Conservation (phyloP, 2,329 filamentous ascomycete genomes). For the Rhynchosporium agropyri region DNA sequence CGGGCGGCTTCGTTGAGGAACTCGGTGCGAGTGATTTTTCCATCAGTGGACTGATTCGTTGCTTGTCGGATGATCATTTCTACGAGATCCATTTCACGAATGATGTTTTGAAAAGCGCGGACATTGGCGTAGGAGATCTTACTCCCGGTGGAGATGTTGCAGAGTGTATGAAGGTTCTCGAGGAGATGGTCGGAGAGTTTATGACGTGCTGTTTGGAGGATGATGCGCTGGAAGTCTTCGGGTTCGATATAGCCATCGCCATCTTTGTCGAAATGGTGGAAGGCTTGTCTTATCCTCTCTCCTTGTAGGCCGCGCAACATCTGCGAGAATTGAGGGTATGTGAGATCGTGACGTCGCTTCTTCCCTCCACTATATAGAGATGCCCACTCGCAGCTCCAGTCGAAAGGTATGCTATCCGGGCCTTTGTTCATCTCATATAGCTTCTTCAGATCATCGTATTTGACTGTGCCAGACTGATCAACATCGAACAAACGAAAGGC, state of each 20-base stretch:
- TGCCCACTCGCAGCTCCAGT: constrained; percentile 97
- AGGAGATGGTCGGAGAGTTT: constrained; percentile 97
- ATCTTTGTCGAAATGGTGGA: constrained; percentile 87
- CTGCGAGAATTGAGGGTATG: constrained; percentile 95
- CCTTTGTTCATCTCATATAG: constrained; percentile 89
- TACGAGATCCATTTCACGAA: constrained; percentile 96
- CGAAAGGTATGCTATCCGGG: constrained; percentile 83
- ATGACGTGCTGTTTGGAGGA: constrained; percentile 87
- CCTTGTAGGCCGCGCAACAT: constrained; percentile 96
- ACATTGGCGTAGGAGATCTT: constrained; percentile 99
- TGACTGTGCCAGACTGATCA: constrained; percentile 79
- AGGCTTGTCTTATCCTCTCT: constrained; percentile 93
- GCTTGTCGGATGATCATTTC: constrained; percentile 91
- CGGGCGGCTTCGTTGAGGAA: constrained; percentile 93
- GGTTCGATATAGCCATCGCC: constrained; percentile 94
- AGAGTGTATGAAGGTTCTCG: constrained; percentile 86
- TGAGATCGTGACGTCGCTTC: constrained; percentile 86
- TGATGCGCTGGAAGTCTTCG: constrained; percentile 95
- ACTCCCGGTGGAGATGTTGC: constrained; percentile 88
- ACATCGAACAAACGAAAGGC: constrained; percentile 96
- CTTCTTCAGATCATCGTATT: constrained; percentile 84
- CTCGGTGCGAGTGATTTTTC: constrained; percentile 90
- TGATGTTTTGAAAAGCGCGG: constrained; percentile 96
- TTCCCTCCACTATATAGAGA: constrained; percentile 89
- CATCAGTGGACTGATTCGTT: constrained; percentile 78